Base-by-base conservation (phyloP, 2,329 filamentous ascomycete genomes). In the Cytospora schulzeri region DNA sequence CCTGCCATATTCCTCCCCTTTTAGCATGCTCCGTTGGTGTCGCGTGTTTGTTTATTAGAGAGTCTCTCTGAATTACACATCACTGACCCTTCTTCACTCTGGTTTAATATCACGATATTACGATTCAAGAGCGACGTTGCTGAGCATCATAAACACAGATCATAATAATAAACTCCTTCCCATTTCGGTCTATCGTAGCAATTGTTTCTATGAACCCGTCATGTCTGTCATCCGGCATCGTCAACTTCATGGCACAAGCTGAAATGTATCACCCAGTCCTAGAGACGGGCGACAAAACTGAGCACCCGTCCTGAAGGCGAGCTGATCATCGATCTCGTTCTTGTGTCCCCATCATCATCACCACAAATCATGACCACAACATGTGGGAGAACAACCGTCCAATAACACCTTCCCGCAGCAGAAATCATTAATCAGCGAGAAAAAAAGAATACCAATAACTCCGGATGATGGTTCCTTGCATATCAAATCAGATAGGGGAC, bases 341-440 rank as follows among this genome's bases (percentile, higher is more conserved):
- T 24, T 50, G 52, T 51, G 51, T 51, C 52, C n/a, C 26, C 52
- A 53, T 50, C 29, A 45, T 35, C 33, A 4, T 22, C 60, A 62
- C 38, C 52, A 62, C 60, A 56, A 56, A 62, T 24, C 33, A 54
- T 28, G 41, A 62, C 52, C 52, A 62, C 60, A 56, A 56, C 56
- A 12, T 14, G 60, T 62, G 60, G 53, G 22, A 51, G 57, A 58
- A 58, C 54, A 57, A 28, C 31, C 45, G 19, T 33, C 38, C 55
- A 53, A 48, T 50, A 64, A 62, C 63, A 31, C 59, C 63, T 52
- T 38, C 53, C 59, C 38, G 54, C 54, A 24, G 59, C 35, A 19
- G 17, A 50, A 51, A n/a, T 1, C 12, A 26, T 19, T n/a, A 35
- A 28, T 11, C 4, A 24, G 17, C 5, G 15, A 56, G 54, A 57